Evolutionary conservation across 225 moss, liverwort and hornwort genomes (phyloP).

Genomic region (Ulota crispa): DNA sequence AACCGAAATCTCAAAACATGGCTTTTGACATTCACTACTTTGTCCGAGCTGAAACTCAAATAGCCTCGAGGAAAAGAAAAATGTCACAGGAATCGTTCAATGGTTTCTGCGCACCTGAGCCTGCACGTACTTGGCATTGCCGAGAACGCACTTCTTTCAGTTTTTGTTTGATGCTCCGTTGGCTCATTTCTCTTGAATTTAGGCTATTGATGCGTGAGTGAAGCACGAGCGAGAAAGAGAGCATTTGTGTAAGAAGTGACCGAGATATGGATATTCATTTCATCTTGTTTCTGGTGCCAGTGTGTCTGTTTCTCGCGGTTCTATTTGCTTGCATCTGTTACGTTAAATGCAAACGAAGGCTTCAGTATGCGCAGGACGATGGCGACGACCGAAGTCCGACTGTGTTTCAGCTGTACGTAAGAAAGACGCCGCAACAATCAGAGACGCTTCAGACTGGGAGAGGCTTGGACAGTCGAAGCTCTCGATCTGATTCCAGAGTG

Average conservation of each 20-base stretch:
- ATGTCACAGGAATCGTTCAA: not conserved
- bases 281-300: constrained; percentile 22
- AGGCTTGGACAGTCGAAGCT: not conserved
- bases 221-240: not conserved
- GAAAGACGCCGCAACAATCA: constrained; percentile 19
- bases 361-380: constrained; percentile 8
- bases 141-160: not conserved
- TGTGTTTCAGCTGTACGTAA: constrained; percentile 9
- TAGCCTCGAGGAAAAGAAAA: not conserved
- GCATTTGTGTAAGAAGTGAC: not conserved
- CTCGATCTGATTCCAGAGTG: not conserved
- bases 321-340: not conserved
- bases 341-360: constrained; percentile 6
- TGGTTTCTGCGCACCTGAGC: not conserved
- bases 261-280: constrained; percentile 10
- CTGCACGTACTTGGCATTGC: not conserved
- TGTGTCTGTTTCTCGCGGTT: constrained; percentile 12
- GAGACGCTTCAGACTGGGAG: not conserved
- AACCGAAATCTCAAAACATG: not conserved
- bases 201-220: not conserved
- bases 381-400: constrained; percentile 6
- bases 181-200: not conserved
- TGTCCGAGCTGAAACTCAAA: not conserved
- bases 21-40: not conserved
- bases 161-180: not conserved